Base-by-base conservation (phyloP, 2,329 filamentous ascomycete species). In the Colletotrichum tropicale region DNA sequence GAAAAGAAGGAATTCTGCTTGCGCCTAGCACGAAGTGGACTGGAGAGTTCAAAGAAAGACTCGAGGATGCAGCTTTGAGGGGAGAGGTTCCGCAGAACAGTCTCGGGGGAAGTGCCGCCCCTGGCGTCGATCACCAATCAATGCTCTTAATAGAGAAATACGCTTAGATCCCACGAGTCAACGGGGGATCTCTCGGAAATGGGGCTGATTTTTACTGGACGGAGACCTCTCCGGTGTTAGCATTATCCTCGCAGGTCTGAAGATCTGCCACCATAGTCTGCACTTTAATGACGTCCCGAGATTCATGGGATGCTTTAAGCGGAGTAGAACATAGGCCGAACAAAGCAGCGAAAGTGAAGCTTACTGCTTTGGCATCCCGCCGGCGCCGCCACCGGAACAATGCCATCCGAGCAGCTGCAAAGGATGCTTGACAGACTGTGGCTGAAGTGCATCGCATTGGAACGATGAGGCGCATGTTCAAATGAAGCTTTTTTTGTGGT, bases 71-170 rank as follows among this genome's bases (percentile, higher is more conserved):
- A 56, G 69, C 21, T 55, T 55, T 58, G 55, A 64, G 38, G 58
- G 58, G 24, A 73, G 30, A 61, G 26, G 26, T 62, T 58, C 62
- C 64, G 62, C 68, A 64, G 52, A 67, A 60, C 21, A 65, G 64
- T 65, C 21, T 36, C 64, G 32, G n/a, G 21, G 43, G 32, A 38
- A 52, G 32, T 18, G 32, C 24, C 32, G 62, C 36, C 52, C 70
- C 69, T 58, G 12, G 30, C 16, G 24, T 3, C 15, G 32, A 66
- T 62, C 55, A 5, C 52, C 55, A 55, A 64, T 66, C 30, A 48
- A 13, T 26, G 30, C 4, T n/a, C 12, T 18, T 15, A 10, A 56
- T 32, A 21, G 21, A 18, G 7, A 26, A 55, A 8, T 66, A 67
- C 21, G 38, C 30, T 48, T 24, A 62, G n/a, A 9, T 58, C 16